Conservation (phyloP, 345 rosid genomes). For the Lumnitzera racemosa region DNA sequence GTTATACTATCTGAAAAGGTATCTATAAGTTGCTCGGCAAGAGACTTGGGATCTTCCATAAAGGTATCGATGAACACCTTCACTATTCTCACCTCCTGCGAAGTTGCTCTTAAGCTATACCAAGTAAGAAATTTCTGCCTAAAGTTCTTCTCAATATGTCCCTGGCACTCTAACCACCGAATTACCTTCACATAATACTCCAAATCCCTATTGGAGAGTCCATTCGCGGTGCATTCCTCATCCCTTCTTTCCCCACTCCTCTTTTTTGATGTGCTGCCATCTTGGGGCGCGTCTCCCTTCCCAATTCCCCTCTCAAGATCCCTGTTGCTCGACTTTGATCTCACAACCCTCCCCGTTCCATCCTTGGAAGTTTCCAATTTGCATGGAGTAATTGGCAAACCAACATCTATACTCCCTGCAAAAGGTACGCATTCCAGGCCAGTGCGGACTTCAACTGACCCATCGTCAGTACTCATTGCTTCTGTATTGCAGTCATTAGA, state of each 20-base stretch:
- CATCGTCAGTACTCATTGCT: constrained; percentile 35
- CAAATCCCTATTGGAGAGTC: constrained; percentile 53
- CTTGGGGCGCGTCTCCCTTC: constrained; percentile 44
- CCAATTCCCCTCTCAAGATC: constrained; percentile 26
- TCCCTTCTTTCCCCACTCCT: constrained; percentile 34
- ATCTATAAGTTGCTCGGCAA: constrained; percentile 86
- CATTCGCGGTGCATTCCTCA: constrained; percentile 32
- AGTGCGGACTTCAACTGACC: constrained; percentile 25
- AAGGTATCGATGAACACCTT: constrained; percentile 74
- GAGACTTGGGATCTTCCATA: constrained; percentile 64
- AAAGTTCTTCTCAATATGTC: constrained; percentile 87
- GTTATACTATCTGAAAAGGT: constrained; percentile 72
- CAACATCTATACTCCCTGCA: constrained; percentile 33
- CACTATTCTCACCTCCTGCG: constrained; percentile 70
- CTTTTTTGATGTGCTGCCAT: constrained; percentile 51
- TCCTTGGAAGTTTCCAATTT: constrained; percentile 54
- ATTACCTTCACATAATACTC: constrained; percentile 74
- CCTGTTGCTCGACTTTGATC: constrained; percentile 36
- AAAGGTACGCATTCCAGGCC: constrained; percentile 40
- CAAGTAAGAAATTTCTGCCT: constrained; percentile 93
- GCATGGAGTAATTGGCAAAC: constrained; percentile 73
- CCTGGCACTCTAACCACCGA: constrained; percentile 71
- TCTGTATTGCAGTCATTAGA: constrained; percentile 22
- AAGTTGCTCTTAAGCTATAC: constrained; percentile 83
- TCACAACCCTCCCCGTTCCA: constrained; percentile 37